Conservation (phyloP, 768 basidiomycete species). For the Amanita brunnescens region DNA sequence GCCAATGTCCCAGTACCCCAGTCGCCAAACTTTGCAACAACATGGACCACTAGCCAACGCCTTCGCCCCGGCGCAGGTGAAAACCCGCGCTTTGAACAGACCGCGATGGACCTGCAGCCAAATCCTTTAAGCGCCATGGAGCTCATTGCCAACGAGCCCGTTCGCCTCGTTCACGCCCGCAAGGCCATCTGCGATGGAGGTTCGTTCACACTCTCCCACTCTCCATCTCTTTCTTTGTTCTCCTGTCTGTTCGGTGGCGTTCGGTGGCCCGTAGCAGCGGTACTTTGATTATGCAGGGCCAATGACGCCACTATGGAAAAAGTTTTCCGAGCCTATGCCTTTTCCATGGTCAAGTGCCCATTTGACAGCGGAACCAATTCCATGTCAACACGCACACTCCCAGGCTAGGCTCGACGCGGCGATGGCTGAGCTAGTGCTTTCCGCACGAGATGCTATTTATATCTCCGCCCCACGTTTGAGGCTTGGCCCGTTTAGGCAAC, state of each 20-base stretch:
- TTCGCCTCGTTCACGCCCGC: constrained; percentile 71
- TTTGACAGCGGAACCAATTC: neutral
- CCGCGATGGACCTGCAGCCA: constrained; percentile 79
- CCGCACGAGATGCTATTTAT: neutral
- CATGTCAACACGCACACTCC: neutral
- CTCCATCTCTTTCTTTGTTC: neutral
- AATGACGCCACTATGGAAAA: too few relatives aligned
- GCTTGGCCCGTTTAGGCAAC: neutral
- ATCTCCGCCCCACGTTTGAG: too few relatives aligned
- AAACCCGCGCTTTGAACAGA: constrained; percentile 90
- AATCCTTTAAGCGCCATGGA: constrained; percentile 87
- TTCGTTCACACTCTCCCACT: constrained; percentile 29
- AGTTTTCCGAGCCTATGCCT: neutral
- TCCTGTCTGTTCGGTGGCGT: neutral
- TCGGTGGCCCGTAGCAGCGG: too few relatives aligned
- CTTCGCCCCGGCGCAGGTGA: constrained; percentile 51
- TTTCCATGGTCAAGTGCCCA: neutral
- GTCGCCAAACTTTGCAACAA: constrained; percentile 72
- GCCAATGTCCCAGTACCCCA: constrained; percentile 41
- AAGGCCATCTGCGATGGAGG: constrained; percentile 95
- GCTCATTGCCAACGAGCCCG: constrained; percentile 78
- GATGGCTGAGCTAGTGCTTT: too few relatives aligned
- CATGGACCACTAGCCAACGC: constrained; percentile 83
- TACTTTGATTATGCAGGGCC: too few relatives aligned
- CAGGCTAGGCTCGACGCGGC: neutral